Base-by-base conservation (phyloP, 31 red algal genomes). In the Asparagopsis taxiformis region DNA sequence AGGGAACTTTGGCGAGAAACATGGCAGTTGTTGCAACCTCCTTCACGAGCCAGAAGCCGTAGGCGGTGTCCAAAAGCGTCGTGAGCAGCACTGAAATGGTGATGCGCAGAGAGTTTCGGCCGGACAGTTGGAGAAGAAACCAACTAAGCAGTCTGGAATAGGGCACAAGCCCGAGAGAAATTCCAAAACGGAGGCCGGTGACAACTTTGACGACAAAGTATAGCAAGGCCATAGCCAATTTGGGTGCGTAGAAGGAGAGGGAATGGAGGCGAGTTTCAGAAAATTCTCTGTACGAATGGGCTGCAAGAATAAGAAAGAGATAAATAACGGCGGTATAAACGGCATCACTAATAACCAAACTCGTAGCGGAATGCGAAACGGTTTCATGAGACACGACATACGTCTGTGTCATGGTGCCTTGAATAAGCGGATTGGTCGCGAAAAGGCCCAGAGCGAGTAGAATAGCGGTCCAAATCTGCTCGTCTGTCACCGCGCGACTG, bases 391-490 rank as follows among this genome's bases (percentile, higher is more conserved):
- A 28, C 31, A 62, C 32, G 22, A 61, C 13, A 19, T 32, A 53
- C 46, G 51, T 55, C 41, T 53, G 21, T 4, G 75, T 9, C 10
- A 61, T 39, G 3, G 9, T 16, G 32, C 3, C 62, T 29, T 19
- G 30, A 1, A 77, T 91, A 31, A 91, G 55, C 1, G 87, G 87
- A 28, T 74, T 91, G 31, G 35, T 59, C 49, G 65, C 55, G 20
- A 82, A 44, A 19, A 91, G 77, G 15, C 77, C 87, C 28, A 80
- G 62, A 1, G 65, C 69, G 4, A 91, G 53, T 31, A 91, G 58
- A 44, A 66, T 55, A 41, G 57, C 59, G 1, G 87, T 91, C 87
- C 87, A 91, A 51, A 82, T 60, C 68, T 91, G 87, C 57, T 91
- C 87, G 73, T 74, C 57, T 3, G 77, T 81, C 53, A 80, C 79